phyloP scores from a whole-genome alignment of 257 asterid species.

The Echites panduratus region DNA sequence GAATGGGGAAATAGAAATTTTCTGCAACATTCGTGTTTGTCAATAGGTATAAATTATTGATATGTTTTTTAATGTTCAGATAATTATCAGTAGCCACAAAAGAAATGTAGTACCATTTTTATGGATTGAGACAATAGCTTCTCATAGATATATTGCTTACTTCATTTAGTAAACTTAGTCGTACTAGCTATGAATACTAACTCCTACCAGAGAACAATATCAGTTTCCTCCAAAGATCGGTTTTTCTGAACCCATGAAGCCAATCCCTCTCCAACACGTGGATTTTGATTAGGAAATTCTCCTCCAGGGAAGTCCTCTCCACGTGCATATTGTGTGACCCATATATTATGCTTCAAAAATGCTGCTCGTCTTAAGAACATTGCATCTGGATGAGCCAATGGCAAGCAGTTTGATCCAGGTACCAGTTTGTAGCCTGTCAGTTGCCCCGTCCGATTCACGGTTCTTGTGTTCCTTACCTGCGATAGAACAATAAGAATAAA shows the following conservation, averaged over 20 bases:
- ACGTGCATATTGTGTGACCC: conserved; percentile 87
- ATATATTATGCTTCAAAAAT: conserved; percentile 83
- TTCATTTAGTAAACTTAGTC: neutral
- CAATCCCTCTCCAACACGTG: conserved; percentile 92
- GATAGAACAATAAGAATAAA: conserved; percentile 10
- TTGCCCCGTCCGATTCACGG: conserved; percentile 82
- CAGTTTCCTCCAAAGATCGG: conserved; percentile 79
- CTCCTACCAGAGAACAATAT: conserved; percentile 84
- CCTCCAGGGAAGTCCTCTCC: conserved; percentile 98
- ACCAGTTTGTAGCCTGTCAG: conserved; percentile 88
- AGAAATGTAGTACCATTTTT: neutral
- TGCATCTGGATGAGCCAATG: conserved; percentile 91
- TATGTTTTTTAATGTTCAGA: neutral
- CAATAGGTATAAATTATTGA: neutral
- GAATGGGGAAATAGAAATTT: neutral
- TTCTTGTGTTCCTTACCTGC: conserved; percentile 87
- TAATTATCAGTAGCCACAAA: neutral
- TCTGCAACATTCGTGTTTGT: neutral
- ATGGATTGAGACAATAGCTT: neutral
- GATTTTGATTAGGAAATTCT: conserved; percentile 97
- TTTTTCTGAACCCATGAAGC: conserved; percentile 90
- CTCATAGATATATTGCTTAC: too few relatives aligned
- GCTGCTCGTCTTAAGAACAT: conserved; percentile 92
- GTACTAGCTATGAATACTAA: neutral
- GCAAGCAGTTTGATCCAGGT: conserved; percentile 87